Percentiles rank a stretch among this genome's conserved stretches.
Conservation (phyloP, 176 grass and related monocot species). For the Ensete glaucum region DNA sequence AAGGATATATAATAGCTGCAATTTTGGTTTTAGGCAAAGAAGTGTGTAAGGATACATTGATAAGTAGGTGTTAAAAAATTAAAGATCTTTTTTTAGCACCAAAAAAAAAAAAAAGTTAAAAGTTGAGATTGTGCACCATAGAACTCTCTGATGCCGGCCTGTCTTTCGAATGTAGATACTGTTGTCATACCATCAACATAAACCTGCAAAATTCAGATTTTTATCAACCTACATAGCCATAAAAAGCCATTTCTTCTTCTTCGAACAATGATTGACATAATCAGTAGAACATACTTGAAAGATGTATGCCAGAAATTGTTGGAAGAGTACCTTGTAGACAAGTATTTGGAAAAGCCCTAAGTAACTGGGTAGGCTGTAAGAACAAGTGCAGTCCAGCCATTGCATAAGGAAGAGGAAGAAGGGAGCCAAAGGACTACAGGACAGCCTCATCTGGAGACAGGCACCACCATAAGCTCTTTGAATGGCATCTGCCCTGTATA, state of each 20-base stretch:
- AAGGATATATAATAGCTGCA: conserved; percentile 92
- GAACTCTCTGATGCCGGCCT: conserved; percentile 85
- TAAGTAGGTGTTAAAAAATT: background rate
- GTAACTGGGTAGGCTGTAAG: conserved; percentile 66
- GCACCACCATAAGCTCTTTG: conserved; percentile 91
- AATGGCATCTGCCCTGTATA: conserved; percentile 73
- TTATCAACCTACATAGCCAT: background rate
- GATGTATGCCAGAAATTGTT: background rate
- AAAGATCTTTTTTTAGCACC: conserved; percentile 3
- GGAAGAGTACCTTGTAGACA: conserved; percentile 63
- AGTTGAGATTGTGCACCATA: conserved; percentile 42
- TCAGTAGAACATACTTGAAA: background rate
- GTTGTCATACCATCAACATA: conserved; percentile 69
- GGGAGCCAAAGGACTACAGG: conserved; percentile 92
- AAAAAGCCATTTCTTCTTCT: background rate
- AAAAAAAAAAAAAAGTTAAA: background rate
- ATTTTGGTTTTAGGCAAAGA: conserved; percentile 17
- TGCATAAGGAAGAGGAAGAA: conserved; percentile 93
- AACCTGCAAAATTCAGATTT: conserved; percentile 44
- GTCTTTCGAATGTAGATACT: conserved; percentile 79
- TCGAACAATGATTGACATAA: background rate
- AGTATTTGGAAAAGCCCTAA: conserved; percentile 97
- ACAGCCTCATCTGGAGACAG: conserved; percentile 94
- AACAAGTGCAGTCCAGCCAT: conserved; percentile 95
- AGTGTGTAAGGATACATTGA: background rate